phyloP scores from a whole-genome alignment of 306 rosid species.

The Cicer yamashitae region DNA sequence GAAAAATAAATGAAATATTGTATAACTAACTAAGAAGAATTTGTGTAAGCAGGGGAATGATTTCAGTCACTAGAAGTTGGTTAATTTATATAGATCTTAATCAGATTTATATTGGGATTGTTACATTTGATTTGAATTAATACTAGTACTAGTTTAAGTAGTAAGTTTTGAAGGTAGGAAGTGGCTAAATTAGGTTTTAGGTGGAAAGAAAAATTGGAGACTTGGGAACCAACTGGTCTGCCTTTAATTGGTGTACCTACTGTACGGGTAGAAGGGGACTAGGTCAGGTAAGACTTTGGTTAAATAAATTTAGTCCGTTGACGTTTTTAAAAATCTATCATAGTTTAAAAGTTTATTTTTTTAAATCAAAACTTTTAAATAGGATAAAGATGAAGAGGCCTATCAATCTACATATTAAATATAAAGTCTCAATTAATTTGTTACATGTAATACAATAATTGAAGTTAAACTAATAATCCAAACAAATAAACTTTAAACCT shows the following conservation, averaged over 20 bases:
- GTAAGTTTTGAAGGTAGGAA: slow-evolving; percentile 42
- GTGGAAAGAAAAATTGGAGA: slow-evolving; percentile 36
- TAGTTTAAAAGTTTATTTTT: too few relatives aligned
- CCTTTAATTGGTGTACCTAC: slow-evolving; percentile 54
- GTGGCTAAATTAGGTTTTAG: slow-evolving; percentile 35
- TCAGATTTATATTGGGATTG: not conserved
- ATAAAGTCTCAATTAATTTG: too few relatives aligned
- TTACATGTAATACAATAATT: too few relatives aligned
- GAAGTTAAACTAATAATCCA: too few relatives aligned
- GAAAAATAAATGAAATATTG: not conserved
- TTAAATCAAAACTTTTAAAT: too few relatives aligned
- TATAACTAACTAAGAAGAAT: not conserved
- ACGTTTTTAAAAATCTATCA: too few relatives aligned
- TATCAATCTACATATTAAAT: too few relatives aligned
- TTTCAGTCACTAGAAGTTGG: not conserved
- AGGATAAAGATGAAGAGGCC: too few relatives aligned
- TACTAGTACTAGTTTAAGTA: not conserved
- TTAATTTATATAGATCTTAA: not conserved
- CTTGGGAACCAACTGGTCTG: slow-evolving; percentile 57
- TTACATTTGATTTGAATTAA: not conserved
- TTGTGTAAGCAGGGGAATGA: slow-evolving; percentile 15
- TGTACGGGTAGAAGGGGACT: not conserved
- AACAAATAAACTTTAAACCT: too few relatives aligned
- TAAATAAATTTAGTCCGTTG: too few relatives aligned
- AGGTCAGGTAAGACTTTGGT: too few relatives aligned